Conservation (phyloP, 2,329 filamentous ascomycete species). For the Exserohilum turcica region DNA sequence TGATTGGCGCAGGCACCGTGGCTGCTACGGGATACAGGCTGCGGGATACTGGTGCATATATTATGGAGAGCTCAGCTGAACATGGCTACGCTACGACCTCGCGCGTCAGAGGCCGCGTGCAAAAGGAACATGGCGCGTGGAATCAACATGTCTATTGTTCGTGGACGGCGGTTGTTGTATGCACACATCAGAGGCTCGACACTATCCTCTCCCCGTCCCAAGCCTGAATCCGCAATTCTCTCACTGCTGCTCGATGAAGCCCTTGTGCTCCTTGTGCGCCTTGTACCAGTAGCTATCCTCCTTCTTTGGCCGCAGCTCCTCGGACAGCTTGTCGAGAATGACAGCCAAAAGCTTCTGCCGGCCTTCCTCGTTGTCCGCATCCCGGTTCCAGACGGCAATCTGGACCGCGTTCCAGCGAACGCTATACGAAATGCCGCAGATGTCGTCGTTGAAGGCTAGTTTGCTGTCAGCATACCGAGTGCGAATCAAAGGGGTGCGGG, state of each 20-base stretch:
- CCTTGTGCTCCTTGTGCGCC: slow-evolving; percentile 84
- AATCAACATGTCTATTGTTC: too few species aligned
- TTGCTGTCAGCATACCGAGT: background rate
- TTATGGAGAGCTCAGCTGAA: too few species aligned
- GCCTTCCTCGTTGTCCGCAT: slow-evolving; percentile 78
- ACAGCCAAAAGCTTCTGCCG: slow-evolving; percentile 74
- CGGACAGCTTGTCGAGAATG: slow-evolving; percentile 73
- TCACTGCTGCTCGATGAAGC: slow-evolving; percentile 59
- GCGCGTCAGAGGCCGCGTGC: too few species aligned
- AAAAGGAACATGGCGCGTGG: too few species aligned
- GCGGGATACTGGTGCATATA: too few species aligned
- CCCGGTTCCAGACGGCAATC: slow-evolving; percentile 92
- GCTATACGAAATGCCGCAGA: slow-evolving; percentile 86
- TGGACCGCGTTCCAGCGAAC: slow-evolving; percentile 89
- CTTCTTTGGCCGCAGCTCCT: slow-evolving; percentile 72
- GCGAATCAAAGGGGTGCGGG: background rate
- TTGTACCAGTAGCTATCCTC: slow-evolving; percentile 76
- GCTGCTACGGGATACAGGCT: background rate
- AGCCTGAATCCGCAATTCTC: too few species aligned
- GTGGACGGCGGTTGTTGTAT: slow-evolving; percentile 3
- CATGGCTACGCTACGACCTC: too few species aligned
- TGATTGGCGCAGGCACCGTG: slow-evolving; percentile 20
- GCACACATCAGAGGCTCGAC: background rate
- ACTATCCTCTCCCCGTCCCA: background rate
- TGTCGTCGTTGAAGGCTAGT: slow-evolving; percentile 68